These are phyloP conservation scores for Tricholoma hemisulphureum DNA, from an alignment of 768 basidiomycete species.

Conservation along the genomic window DNA sequence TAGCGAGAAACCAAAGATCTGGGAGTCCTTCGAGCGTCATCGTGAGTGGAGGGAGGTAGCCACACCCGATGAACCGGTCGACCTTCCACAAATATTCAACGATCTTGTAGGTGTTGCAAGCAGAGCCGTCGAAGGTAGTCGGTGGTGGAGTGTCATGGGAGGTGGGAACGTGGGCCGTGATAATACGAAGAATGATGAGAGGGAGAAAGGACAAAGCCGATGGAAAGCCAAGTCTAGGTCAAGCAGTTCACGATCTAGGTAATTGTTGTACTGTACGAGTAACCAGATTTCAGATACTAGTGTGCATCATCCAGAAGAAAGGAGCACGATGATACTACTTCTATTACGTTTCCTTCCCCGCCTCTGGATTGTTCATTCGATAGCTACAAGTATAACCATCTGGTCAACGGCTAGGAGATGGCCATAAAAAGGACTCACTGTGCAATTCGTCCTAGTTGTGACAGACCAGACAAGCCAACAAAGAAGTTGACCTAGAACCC, in stretches of 20 bases:
- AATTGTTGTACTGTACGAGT: conserved; percentile 9
- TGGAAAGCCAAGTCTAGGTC: conserved; percentile 19
- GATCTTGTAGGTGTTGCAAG: conserved; percentile 37
- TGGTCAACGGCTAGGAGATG: neutral
- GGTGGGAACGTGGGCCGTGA: conserved; percentile 10
- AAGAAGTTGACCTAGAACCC: conserved; percentile 70
- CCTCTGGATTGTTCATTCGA: conserved; percentile 37
- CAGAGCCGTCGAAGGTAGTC: conserved; percentile 21
- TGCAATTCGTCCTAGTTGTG: conserved; percentile 68
- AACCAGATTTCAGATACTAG: too few species aligned
- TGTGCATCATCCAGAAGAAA: too few species aligned
- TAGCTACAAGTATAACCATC: conserved; percentile 25
- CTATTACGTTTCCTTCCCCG: conserved; percentile 21
- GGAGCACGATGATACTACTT: neutral
- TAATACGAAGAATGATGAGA: neutral
- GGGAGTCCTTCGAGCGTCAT: conserved; percentile 68
- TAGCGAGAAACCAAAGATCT: conserved; percentile 41
- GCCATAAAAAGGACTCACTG: conserved; percentile 43
- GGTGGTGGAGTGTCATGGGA: conserved; percentile 34
- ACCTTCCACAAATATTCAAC: conserved; percentile 47
- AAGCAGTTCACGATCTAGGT: conserved; percentile 29
- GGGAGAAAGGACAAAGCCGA: conserved; percentile 14
- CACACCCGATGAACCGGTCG: conserved; percentile 24
- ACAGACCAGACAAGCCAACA: conserved; percentile 68
- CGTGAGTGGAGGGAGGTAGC: conserved; percentile 46